These are phyloP conservation scores for Borealophlyctis nickersoniae DNA, from an alignment of 192 early-diverging fungal species.

Conservation along the genomic window DNA sequence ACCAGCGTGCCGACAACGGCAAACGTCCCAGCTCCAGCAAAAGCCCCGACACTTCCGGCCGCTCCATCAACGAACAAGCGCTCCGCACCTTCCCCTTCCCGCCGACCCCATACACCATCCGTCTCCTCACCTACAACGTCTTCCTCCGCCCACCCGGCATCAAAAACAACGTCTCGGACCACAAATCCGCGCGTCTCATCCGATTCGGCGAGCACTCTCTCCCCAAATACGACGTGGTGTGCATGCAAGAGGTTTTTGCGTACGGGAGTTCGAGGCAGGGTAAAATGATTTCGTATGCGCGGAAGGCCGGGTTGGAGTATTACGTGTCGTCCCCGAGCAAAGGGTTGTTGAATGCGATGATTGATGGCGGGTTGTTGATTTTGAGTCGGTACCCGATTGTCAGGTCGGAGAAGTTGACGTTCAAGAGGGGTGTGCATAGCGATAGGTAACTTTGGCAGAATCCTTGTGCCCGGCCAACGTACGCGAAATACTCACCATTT, in stretches of 20 bases:
- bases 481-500: slow-evolving; percentile 1
- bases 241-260: slow-evolving; percentile 80
- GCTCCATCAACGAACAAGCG: slow-evolving; percentile 13
- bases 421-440: slow-evolving; percentile 61
- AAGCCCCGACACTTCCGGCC: slow-evolving; percentile 3
- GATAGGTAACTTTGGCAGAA: slow-evolving; percentile 65
- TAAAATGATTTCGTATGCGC: slow-evolving; percentile 57
- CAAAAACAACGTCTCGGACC: slow-evolving; percentile 51
- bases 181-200: slow-evolving; percentile 73
- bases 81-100: neutral
- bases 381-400: slow-evolving; percentile 70
- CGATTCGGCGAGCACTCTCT: slow-evolving; percentile 66
- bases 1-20: too few species aligned
- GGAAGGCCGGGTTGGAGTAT: slow-evolving; percentile 64
- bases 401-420: slow-evolving; percentile 53
- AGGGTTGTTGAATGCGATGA: slow-evolving; percentile 54
- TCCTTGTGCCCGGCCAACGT: slow-evolving; percentile 1
- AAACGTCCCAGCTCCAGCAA: too few species aligned
- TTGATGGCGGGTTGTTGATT: slow-evolving; percentile 80
- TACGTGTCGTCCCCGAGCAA: slow-evolving; percentile 60
- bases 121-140: slow-evolving; percentile 31
- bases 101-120: slow-evolving; percentile 7
- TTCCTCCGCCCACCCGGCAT: slow-evolving; percentile 29
- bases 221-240: slow-evolving; percentile 73
- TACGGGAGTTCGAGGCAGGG: slow-evolving; percentile 62